These are phyloP conservation scores for Thinopyrum elongatum DNA, from an alignment of 176 grass and related monocot genomes.

Conservation along the genomic window DNA sequence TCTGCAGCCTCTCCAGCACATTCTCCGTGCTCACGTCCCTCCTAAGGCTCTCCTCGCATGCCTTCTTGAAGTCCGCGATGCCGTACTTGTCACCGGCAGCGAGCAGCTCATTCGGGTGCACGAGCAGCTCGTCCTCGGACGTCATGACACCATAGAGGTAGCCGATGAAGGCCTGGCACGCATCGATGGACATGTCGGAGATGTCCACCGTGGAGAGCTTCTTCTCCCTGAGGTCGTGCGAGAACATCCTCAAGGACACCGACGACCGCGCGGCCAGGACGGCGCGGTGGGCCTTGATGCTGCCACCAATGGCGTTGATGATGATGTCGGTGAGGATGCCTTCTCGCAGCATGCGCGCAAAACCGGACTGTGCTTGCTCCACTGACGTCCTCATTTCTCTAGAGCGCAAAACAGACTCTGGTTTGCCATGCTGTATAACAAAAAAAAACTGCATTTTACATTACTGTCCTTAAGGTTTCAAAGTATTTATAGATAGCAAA, in stretches of 20 bases:
- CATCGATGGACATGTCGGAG: slow-evolving; percentile 51
- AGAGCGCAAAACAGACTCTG: not conserved
- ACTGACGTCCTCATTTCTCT: no score
- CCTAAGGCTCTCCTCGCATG: slow-evolving; percentile 41
- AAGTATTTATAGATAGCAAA: no score
- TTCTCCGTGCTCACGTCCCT: slow-evolving; percentile 40
- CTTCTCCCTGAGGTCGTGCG: slow-evolving; percentile 60
- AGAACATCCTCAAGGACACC: slow-evolving; percentile 64
- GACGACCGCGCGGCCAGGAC: not conserved
- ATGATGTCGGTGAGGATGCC: slow-evolving; percentile 17
- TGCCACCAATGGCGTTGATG: slow-evolving; percentile 40
- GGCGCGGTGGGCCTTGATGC: slow-evolving; percentile 47
- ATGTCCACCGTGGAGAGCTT: slow-evolving; percentile 47
- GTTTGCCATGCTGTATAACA: not conserved
- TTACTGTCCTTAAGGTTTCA: no score
- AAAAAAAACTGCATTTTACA: not conserved
- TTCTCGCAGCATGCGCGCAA: slow-evolving; percentile 48
- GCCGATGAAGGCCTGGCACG: slow-evolving; percentile 47
- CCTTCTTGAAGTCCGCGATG: slow-evolving; percentile 35
- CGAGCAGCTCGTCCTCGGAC: slow-evolving; percentile 28
- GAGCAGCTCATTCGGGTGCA: not conserved
- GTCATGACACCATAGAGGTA: slow-evolving; percentile 32
- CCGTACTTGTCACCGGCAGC: not conserved
- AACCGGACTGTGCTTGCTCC: not conserved
- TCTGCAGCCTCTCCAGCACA: slow-evolving; percentile 50